These are phyloP conservation scores for Fraxinus excelsior DNA, from an alignment of 257 asterid genomes.

Conservation along the genomic window DNA sequence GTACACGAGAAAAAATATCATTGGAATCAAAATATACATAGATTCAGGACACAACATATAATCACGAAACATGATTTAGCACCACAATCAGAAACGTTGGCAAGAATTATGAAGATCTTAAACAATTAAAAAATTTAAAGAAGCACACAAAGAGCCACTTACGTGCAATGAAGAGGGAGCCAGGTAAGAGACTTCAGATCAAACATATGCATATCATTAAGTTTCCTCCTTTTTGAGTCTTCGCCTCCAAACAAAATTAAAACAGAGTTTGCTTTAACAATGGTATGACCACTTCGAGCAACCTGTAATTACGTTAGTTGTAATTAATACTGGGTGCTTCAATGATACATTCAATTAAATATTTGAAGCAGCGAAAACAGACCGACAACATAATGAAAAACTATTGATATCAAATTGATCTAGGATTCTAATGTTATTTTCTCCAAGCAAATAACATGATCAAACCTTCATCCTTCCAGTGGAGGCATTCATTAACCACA, in stretches of 20 bases:
- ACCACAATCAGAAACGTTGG: slow-evolving; percentile 12
- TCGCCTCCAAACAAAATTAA: slow-evolving; percentile 95
- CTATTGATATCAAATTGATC: not conserved
- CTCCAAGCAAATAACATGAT: not conserved
- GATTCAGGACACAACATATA: slow-evolving; percentile 15
- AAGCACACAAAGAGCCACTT: slow-evolving; percentile 33
- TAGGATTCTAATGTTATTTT: not conserved
- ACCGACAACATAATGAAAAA: not conserved
- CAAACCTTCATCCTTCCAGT: not conserved
- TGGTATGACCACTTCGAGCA: slow-evolving; percentile 95
- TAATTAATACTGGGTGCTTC: slow-evolving; percentile 24
- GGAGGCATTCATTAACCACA: not conserved
- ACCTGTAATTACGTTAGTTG: slow-evolving; percentile 47
- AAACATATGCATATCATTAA: slow-evolving; percentile 95
- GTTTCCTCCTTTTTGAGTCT: slow-evolving; percentile 75
- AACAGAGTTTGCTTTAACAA: slow-evolving; percentile 80
- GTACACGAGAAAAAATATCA: slow-evolving; percentile 28
- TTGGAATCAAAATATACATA: slow-evolving; percentile 13
- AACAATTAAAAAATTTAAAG: not conserved
- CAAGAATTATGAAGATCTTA: not conserved
- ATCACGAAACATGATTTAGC: slow-evolving; percentile 4
- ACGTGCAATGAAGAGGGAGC: slow-evolving; percentile 99
- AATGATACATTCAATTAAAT: not conserved
- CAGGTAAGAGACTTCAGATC: slow-evolving; percentile 92
- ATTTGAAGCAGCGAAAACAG: not conserved